Percentiles rank a stretch among this genome's conserved stretches.
Conservation (phyloP, 768 basidiomycete genomes). For the Xerocomellus chrysenteron region DNA sequence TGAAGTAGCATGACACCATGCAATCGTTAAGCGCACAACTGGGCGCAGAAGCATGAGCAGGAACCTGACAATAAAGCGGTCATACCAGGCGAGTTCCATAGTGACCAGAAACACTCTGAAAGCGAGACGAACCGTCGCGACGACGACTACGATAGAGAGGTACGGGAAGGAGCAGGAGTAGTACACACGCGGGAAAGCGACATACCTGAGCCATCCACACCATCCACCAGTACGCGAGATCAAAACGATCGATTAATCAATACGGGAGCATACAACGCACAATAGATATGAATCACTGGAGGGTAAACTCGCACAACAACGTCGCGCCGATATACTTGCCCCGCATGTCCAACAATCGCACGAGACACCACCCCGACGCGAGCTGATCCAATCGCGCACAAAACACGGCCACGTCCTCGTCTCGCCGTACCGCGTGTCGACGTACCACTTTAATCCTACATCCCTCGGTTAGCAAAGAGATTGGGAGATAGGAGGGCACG, state of each 20-base stretch:
- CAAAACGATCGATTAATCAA: no score
- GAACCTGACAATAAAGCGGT: no score
- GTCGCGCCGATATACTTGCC: conserved; percentile 42
- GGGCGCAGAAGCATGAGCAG: no score
- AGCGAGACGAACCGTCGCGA: no score
- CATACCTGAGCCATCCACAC: not conserved
- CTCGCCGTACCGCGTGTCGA: conserved; percentile 42
- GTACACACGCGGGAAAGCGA: no score
- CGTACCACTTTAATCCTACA: conserved; percentile 13
- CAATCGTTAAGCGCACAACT: no score
- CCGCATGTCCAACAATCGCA: conserved; percentile 48
- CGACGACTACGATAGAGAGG: no score
- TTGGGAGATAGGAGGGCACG: conserved; percentile 5
- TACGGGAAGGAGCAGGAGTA: no score
- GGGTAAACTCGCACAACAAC: conserved; percentile 30
- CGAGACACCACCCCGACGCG: conserved; percentile 47
- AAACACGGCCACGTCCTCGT: conserved; percentile 50
- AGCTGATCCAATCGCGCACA: conserved; percentile 51
- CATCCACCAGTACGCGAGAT: not conserved
- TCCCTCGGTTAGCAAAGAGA: not conserved
- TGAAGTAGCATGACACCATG: no score
- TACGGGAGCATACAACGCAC: not conserved
- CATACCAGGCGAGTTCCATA: no score
- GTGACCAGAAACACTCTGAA: no score
- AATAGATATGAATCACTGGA: not conserved